Evolutionary conservation across 2,329 filamentous ascomycete species (phyloP).

Genomic region (Penicillium occitanis): DNA sequence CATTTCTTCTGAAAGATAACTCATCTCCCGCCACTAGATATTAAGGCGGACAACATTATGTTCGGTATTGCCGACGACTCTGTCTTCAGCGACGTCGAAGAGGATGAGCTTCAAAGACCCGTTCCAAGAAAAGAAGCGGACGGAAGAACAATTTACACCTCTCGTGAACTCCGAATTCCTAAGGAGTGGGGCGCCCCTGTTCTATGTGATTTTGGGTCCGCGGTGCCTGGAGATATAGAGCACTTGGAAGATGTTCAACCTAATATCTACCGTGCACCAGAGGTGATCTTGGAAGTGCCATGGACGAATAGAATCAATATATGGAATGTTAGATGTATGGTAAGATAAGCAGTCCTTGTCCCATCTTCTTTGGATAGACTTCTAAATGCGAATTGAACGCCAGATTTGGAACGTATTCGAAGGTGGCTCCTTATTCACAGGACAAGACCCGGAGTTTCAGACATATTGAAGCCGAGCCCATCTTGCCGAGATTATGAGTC

Average conservation of each 20-base stretch:
- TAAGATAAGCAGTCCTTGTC: conserved; percentile 29
- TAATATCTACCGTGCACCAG: conserved; percentile 38
- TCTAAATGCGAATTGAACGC: neutral
- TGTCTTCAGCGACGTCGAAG: conserved; percentile 42
- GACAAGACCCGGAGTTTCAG: conserved; percentile 40
- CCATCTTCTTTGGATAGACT: neutral
- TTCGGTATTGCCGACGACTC: conserved; percentile 44
- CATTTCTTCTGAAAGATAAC: conserved; percentile 21
- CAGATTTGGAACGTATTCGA: conserved; percentile 55
- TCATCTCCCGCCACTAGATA: conserved; percentile 32
- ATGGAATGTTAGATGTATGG: conserved; percentile 55
- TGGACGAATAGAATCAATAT: conserved; percentile 54
- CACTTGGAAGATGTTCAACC: conserved; percentile 35
- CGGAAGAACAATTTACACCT: conserved; percentile 46
- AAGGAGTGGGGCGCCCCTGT: conserved; percentile 29
- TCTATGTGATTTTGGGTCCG: conserved; percentile 54
- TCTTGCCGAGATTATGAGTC: conserved; percentile 50
- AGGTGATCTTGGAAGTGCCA: conserved; percentile 49
- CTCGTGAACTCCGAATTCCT: conserved; percentile 38
- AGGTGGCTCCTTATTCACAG: conserved; percentile 47
- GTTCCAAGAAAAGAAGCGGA: conserved; percentile 45
- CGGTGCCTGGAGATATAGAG: conserved; percentile 37
- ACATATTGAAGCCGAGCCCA: conserved; percentile 48
- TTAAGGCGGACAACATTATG: conserved; percentile 53
- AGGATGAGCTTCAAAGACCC: conserved; percentile 43